A percentile compares a stretch with the other conserved stretches of the same genome.
Conservation (phyloP, 2,329 filamentous ascomycete species). For the Epichloe hybrida region DNA sequence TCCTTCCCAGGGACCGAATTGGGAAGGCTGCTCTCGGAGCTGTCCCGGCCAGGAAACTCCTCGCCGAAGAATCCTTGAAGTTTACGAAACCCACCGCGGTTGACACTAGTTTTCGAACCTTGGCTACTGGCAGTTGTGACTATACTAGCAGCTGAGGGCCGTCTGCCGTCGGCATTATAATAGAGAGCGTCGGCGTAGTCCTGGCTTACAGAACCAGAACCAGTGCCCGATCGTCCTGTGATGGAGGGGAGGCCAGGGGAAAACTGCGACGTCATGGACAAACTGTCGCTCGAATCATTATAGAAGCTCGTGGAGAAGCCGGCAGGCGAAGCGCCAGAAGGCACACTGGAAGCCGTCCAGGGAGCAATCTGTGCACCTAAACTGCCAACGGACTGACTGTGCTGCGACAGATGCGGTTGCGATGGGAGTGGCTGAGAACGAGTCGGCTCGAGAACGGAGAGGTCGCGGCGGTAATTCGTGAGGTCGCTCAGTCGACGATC, state of each 20-base stretch:
- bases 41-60: conserved; percentile 62
- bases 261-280: conserved; percentile 48
- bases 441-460: conserved; percentile 52
- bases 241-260: conserved; percentile 55
- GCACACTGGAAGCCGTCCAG: conserved; percentile 38
- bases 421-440: conserved; percentile 30
- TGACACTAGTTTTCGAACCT: conserved; percentile 61
- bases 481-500: conserved; percentile 48
- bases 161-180: conserved; percentile 52
- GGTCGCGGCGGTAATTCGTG: conserved; percentile 57
- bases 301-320: conserved; percentile 48
- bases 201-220: conserved; percentile 18
- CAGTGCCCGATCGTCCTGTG: conserved; percentile 15
- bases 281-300: conserved; percentile 62
- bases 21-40: conserved; percentile 56
- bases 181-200: conserved; percentile 49
- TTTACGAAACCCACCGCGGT: conserved; percentile 63
- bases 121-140: conserved; percentile 68
- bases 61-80: conserved; percentile 88
- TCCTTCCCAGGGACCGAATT: conserved; percentile 38
- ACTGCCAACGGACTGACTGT: conserved; percentile 33
- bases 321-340: conserved; percentile 21
- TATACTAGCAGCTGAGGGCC: conserved; percentile 79
- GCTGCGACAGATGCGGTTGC: conserved; percentile 42
- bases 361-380: conserved; percentile 41